Percentiles rank a stretch among this genome's conserved stretches.
These are phyloP conservation scores for Mycena venus DNA, from an alignment of 768 basidiomycete species.

Conservation along the genomic window DNA sequence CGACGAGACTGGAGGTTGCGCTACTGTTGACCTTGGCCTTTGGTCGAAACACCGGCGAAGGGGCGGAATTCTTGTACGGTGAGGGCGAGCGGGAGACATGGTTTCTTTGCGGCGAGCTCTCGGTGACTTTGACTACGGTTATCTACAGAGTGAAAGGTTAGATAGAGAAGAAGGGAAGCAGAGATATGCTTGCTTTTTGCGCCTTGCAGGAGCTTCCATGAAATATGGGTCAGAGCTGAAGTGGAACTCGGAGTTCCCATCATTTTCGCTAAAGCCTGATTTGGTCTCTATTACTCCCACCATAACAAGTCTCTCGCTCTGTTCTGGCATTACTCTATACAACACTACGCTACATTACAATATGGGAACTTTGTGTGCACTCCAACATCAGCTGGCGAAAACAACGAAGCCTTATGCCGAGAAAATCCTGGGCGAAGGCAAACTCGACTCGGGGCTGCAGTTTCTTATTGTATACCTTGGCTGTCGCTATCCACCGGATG, in stretches of 20 bases:
- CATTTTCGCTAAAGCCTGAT: too few relatives aligned
- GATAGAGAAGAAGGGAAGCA: not conserved
- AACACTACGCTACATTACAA: too few relatives aligned
- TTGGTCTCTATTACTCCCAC: too few relatives aligned
- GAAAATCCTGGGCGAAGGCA: too few relatives aligned
- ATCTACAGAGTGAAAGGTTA: constrained; percentile 25
- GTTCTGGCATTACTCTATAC: too few relatives aligned
- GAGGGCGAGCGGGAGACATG: constrained; percentile 46
- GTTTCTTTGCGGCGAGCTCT: constrained; percentile 16
- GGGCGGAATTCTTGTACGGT: constrained; percentile 50
- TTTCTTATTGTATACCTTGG: too few relatives aligned
- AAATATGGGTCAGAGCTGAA: constrained; percentile 1
- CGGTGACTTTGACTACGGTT: constrained; percentile 31
- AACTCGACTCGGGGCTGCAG: too few relatives aligned
- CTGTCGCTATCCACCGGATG: too few relatives aligned
- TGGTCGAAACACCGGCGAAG: constrained; percentile 51
- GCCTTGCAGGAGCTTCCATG: constrained; percentile 25
- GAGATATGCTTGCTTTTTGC: constrained; percentile 18
- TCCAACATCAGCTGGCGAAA: too few relatives aligned
- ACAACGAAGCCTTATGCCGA: too few relatives aligned
- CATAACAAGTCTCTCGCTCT: too few relatives aligned
- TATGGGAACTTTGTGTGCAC: too few relatives aligned
- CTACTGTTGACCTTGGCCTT: constrained; percentile 75
- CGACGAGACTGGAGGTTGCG: constrained; percentile 48
- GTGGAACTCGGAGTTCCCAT: not conserved